phyloP scores from a whole-genome alignment of 768 basidiomycete genomes.

The Podaxis rugospora region DNA sequence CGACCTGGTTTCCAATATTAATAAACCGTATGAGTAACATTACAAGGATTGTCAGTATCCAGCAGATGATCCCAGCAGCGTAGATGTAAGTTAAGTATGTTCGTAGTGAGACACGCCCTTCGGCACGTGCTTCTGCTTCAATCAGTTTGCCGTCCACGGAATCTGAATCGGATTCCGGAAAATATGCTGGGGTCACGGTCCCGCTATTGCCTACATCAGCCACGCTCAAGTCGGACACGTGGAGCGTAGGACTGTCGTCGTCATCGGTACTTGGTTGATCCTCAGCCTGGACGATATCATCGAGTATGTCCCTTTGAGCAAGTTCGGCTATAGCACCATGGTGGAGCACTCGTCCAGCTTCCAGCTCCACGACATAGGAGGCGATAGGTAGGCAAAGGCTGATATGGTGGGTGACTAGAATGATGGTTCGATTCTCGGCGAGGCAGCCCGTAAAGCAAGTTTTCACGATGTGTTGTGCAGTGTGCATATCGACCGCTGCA shows the following conservation, averaged over 20 bases:
- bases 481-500: constrained; percentile 76
- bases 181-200: background rate
- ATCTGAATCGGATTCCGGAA: background rate
- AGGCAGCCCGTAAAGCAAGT: constrained; percentile 62
- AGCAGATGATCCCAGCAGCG: constrained; percentile 53
- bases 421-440: constrained; percentile 61
- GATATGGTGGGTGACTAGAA: constrained; percentile 84
- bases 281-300: constrained; percentile 40
- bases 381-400: constrained; percentile 66
- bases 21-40: constrained; percentile 52
- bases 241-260: constrained; percentile 14
- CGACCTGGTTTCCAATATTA: constrained; percentile 55
- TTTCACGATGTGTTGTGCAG: constrained; percentile 63
- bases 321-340: constrained; percentile 50
- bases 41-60: constrained; percentile 48
- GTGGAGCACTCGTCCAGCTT: constrained; percentile 41
- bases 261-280: constrained; percentile 33
- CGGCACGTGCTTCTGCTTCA: constrained; percentile 60
- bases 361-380: constrained; percentile 61
- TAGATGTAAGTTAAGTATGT: constrained; percentile 64
- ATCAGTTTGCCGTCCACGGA: constrained; percentile 46
- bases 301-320: constrained; percentile 35
- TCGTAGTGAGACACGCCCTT: constrained; percentile 53
- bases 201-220: background rate
- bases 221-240: background rate